Conservation (phyloP, 2,329 filamentous ascomycete species). For the Penicillium sp. region DNA sequence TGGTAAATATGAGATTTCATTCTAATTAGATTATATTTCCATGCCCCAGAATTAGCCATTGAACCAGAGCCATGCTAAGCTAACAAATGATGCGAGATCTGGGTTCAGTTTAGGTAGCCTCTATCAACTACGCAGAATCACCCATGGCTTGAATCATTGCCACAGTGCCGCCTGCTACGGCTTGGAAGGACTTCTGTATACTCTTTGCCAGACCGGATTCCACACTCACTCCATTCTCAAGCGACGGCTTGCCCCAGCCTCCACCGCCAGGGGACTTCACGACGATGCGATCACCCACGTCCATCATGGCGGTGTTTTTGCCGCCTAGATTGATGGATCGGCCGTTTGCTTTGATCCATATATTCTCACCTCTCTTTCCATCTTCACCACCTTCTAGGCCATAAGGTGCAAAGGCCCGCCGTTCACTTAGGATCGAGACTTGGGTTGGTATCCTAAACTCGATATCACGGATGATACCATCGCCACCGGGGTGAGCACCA, state of each 20-base stretch:
- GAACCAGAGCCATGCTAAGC: too few relatives aligned
- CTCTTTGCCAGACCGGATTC: neutral
- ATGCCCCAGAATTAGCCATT: too few relatives aligned
- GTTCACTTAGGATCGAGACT: slow-evolving; percentile 20
- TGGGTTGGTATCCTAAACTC: neutral
- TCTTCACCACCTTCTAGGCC: slow-evolving; percentile 22
- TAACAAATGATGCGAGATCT: neutral
- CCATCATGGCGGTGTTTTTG: slow-evolving; percentile 22
- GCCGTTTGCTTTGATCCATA: slow-evolving; percentile 17
- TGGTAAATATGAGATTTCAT: too few relatives aligned
- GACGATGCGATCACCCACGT: slow-evolving; percentile 21
- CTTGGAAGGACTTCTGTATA: neutral
- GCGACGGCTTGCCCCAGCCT: slow-evolving; percentile 17
- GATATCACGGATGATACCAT: slow-evolving; percentile 6
- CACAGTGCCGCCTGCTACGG: neutral
- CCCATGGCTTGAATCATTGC: neutral
- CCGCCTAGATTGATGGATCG: slow-evolving; percentile 21
- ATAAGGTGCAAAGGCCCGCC: slow-evolving; percentile 22
- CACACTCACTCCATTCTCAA: too few relatives aligned
- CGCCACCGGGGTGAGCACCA: slow-evolving; percentile 1
- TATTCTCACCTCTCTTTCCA: slow-evolving; percentile 19
- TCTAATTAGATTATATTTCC: too few relatives aligned
- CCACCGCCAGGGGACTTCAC: slow-evolving; percentile 23
- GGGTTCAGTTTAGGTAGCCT: neutral
- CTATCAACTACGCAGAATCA: neutral